Base-by-base conservation (phyloP, 352 stramenopile genomes). In the Phytophthora capsici region DNA sequence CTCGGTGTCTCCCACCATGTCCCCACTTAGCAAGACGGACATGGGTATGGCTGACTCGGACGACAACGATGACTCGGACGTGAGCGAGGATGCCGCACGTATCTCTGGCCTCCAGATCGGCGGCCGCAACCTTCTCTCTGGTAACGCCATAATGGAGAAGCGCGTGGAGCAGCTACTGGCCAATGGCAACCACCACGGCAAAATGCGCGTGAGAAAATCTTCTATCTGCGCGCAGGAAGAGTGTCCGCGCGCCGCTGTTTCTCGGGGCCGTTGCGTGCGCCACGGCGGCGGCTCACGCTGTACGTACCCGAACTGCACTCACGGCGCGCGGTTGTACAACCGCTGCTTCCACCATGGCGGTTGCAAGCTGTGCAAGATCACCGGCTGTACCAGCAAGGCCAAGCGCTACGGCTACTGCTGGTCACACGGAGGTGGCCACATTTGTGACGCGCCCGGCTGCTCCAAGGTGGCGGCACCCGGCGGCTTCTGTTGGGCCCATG, bases 331-430 rank as follows among this genome's bases (percentile, higher is more conserved):
- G 6, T 26, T 89, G 50, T 86, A 89, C 66, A 89, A 87, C 58
- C 76, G 78, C 9, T 89, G 80, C 49, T 89, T 87, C 65, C 80
- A 89, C 49, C 81, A 89, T 56, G 81, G 81, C 32, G 82, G 82
- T 41, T 88, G 74, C 60, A 87, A 84, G 63, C 59, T 84, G 12
- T 90, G 82, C 70, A 89, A 84, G 59, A 70, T 88, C 34, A 63
- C 69, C 4, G 82, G 82, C 16, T 89, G 82, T 60, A 88, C 75
- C 20, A 86, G 77, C 49, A 86, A 86, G 62, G 82, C 82, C 44
- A 90, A 90, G 69, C 79, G 77, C n/a, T 87, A 86, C 49, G 77
- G 79, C 49, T 85, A 86, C 66, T 89, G 82, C 78, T 90, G 82
- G 82, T 85, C 77, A 4, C 82, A 90, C 32, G 82, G 82, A 56